phyloP scores from a whole-genome alignment of 768 basidiomycete species.

The Calvatia gigantea region DNA sequence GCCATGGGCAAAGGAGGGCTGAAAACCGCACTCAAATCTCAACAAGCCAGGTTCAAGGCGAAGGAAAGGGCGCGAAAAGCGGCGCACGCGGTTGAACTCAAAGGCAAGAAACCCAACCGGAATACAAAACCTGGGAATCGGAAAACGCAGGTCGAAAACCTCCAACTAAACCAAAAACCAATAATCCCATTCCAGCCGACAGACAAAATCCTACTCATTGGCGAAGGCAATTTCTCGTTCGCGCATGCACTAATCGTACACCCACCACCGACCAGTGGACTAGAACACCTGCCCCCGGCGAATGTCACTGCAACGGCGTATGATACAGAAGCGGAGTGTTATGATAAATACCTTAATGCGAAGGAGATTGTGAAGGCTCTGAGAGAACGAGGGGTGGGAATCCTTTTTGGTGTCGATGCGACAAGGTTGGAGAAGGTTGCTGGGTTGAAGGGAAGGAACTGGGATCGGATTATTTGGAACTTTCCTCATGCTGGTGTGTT shows the following conservation, averaged over 20 bases:
- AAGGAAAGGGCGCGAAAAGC: slow-evolving; percentile 55
- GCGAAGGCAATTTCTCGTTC: slow-evolving; percentile 96
- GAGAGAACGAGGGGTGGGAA: slow-evolving; percentile 55
- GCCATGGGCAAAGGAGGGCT: slow-evolving; percentile 58
- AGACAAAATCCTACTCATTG: slow-evolving; percentile 74
- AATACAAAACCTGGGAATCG: slow-evolving; percentile 18
- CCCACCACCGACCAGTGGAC: slow-evolving; percentile 37
- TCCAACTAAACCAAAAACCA: slow-evolving; percentile 21
- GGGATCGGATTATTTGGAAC: slow-evolving; percentile 89
- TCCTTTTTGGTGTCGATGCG: slow-evolving; percentile 86
- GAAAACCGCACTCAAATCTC: slow-evolving; percentile 65
- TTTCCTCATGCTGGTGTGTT: slow-evolving; percentile 90
- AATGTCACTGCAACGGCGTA: slow-evolving; percentile 85
- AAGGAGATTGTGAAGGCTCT: slow-evolving; percentile 52
- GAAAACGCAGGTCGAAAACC: slow-evolving; percentile 5
- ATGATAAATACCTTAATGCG: slow-evolving; percentile 79
- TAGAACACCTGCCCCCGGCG: slow-evolving; percentile 52
- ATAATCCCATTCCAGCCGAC: slow-evolving; percentile 64
- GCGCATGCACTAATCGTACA: slow-evolving; percentile 60
- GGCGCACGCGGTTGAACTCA: slow-evolving; percentile 49
- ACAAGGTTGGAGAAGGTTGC: slow-evolving; percentile 61
- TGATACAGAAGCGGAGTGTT: slow-evolving; percentile 75
- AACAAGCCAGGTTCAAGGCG: slow-evolving; percentile 61
- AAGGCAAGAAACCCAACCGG: slow-evolving; percentile 31
- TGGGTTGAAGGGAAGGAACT: slow-evolving; percentile 55